Percentiles rank a stretch among this genome's conserved stretches.
These are phyloP conservation scores for Warburgia ugandensis DNA, from an alignment of 164 flowering plant species.

Conservation along the genomic window DNA sequence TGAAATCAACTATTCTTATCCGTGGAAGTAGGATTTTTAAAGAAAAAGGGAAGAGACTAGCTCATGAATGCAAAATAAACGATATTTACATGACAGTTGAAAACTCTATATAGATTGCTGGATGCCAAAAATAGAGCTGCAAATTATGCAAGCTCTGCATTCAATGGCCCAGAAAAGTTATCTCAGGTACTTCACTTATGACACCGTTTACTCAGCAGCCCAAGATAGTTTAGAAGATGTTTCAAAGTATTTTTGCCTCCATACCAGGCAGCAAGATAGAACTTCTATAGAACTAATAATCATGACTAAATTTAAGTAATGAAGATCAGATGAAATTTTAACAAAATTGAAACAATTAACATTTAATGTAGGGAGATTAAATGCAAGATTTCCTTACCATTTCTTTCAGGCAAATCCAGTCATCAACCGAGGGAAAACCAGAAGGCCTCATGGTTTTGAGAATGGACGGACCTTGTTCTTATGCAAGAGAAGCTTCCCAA, in stretches of 20 bases:
- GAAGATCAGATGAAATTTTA: no score
- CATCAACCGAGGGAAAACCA: conserved; percentile 64
- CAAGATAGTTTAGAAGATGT: neutral
- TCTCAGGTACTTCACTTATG: neutral
- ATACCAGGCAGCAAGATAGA: neutral
- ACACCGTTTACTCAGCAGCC: neutral
- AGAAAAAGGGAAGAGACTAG: neutral
- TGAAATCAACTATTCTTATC: neutral
- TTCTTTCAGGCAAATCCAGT: conserved; percentile 77
- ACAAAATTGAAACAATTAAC: no score
- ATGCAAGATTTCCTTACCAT: conserved; percentile 33
- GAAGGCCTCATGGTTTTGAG: conserved; percentile 36
- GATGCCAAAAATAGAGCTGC: neutral
- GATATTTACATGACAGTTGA: neutral
- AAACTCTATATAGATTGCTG: neutral
- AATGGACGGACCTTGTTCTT: conserved; percentile 25
- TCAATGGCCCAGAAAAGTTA: neutral
- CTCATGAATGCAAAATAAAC: neutral
- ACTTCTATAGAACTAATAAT: neutral
- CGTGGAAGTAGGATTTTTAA: no score
- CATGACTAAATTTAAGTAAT: no score
- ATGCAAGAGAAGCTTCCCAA: conserved; percentile 65
- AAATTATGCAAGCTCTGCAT: neutral
- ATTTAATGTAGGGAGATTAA: no score
- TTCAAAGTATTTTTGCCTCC: neutral